Base-by-base conservation (phyloP, 768 basidiomycete species). In the Phaeolepiota aurea region DNA sequence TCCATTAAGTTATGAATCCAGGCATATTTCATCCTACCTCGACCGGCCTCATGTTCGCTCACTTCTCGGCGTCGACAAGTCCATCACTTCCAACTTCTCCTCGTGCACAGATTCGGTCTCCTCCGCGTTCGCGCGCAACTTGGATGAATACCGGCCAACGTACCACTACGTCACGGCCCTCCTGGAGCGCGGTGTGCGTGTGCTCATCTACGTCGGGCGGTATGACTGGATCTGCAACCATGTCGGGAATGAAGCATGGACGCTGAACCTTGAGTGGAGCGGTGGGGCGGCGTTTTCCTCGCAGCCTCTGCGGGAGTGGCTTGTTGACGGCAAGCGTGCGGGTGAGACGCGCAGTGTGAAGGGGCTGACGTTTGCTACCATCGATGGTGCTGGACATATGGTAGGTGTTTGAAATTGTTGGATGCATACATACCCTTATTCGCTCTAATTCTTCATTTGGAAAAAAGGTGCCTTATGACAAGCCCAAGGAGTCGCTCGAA, bases 171-270 rank as follows among this genome's bases (percentile, higher is more conserved):
- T 85, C 44, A 68, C 74, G 2, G 74, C 69, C 0, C 70, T 90
- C 30, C 74, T 90, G 12, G 86, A 89, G 44, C 75, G 83, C n/a
- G 78, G 76, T 0, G 63, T 91, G 18, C 69, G 74, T 2, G 74
- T 81, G 12, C 68, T 90, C 20, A 76, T 82, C 40, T 87, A 85
- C 48, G 79, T 78, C 1, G 84, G 82, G 4, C 68, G 68, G 22
- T 78, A 81, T 44, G 82, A 85, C 48, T 84, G 77, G 77, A 78
- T 78, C 40, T 87, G 85, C 56, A 86, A 86, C 54, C 80, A 77
- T 69, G 61, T 84, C 18, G 82, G 79, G 4, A 88, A 88, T 54
- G 74, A 80, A 50, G 63, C 71, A 19, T 90, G 87, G 87, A 76
- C 78, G 4, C 59, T 79, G 36, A 59, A 61, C 20, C 64, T 91